Evolutionary conservation across 768 basidiomycete genomes (phyloP), one percentile per base, ranked within the genome.

Genomic region (Leccinum sublutescens): DNA sequence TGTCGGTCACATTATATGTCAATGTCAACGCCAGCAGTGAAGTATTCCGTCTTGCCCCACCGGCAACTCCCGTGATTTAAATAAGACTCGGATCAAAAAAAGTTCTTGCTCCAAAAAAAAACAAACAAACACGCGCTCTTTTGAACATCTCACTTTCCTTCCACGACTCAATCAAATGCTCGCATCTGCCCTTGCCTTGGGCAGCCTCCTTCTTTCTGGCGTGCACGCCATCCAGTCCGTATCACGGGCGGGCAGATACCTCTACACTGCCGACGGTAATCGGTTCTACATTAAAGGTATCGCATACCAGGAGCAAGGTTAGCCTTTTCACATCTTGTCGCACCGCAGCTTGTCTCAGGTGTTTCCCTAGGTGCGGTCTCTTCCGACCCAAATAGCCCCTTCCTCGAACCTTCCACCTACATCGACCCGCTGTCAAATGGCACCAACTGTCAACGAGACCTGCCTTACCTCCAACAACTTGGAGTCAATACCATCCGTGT

Each of bases 251-350:
- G 93, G 91, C 34, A 83, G 85, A 67, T 96, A 94, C 71, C 85
- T 96, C 47, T 96, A 94, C 74, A 82, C 82, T 43, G 81, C 81
- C 4, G 82, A 85, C 52, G 91, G 92, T 3, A 85, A 70, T 40
- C 77, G 95, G 55, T 96, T 95, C 76, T 95, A 86, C 75, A 89
- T 97, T 76, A 93, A 91, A 74, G 92, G 91, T 55, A 75, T 93
- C 56, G 89, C 90, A 11, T 94, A 94, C 74, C 91, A 93, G 71
- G 79, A 83, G 60, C 90, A 93, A 75, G 93, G 94, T 85, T 57
- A 53, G 33, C 60, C 4, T 31, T 19, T 31, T 19, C 9, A 9
- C 5, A 50, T 0, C 12, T 3, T 57, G 23, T 45, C 9, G 21
- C 21, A 17, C 15, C 11, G 15, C 34, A 29, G 48, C 12, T 58